A percentile compares a stretch with the other conserved stretches of the same genome.
Conservation (phyloP, 345 rosid species). For the Salix udensis region DNA sequence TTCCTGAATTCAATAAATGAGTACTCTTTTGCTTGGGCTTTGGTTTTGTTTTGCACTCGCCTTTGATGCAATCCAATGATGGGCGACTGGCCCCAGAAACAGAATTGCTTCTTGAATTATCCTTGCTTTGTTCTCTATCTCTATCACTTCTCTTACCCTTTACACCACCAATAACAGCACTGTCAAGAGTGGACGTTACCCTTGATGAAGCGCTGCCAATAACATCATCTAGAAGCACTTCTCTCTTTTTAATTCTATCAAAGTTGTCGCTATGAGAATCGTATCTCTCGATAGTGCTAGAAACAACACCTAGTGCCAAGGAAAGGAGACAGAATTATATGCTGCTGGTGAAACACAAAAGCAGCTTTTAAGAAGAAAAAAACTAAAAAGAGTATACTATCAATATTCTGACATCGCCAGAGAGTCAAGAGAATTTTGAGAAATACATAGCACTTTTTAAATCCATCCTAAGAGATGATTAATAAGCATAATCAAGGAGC, state of each 20-base stretch:
- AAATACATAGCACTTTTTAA: not conserved
- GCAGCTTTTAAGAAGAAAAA: not conserved
- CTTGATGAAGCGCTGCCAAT: conserved; percentile 71
- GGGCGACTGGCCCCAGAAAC: conserved; percentile 25
- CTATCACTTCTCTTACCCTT: conserved; percentile 56
- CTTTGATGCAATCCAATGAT: conserved; percentile 19
- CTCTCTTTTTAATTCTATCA: conserved; percentile 30
- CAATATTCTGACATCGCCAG: no score
- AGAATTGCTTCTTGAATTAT: conserved; percentile 27
- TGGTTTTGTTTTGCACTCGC: conserved; percentile 43
- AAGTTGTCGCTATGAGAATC: conserved; percentile 35
- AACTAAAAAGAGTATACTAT: not conserved
- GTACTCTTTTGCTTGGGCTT: conserved; percentile 62
- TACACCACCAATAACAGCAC: conserved; percentile 37
- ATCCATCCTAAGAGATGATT: not conserved
- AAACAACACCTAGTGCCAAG: conserved; percentile 57
- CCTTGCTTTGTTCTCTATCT: conserved; percentile 38
- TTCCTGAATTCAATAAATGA: conserved; percentile 30
- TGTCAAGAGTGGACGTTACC: conserved; percentile 48
- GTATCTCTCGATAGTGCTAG: conserved; percentile 45
- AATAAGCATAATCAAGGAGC: not conserved
- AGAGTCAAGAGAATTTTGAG: not conserved
- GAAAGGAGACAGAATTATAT: conserved; percentile 3
- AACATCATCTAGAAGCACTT: conserved; percentile 68
- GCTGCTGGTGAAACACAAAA: not conserved